A percentile compares a stretch with the other conserved stretches of the same genome.
These are phyloP conservation scores for Floccularia luteovirens DNA, from an alignment of 768 basidiomycete species.

Conservation along the genomic window DNA sequence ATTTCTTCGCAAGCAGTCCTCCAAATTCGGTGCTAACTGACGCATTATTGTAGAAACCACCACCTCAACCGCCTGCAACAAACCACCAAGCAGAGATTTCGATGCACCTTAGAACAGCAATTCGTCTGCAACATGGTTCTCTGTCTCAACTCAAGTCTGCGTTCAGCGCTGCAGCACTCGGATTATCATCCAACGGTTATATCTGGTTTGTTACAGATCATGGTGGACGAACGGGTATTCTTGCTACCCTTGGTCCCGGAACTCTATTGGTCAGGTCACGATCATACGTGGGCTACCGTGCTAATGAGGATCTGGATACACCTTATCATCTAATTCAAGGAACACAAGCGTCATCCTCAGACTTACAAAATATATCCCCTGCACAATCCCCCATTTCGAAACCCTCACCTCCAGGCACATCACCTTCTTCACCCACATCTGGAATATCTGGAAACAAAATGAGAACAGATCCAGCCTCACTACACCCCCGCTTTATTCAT, in stretches of 20 bases:
- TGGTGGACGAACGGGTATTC: conserved; percentile 51
- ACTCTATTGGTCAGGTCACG: conserved; percentile 76
- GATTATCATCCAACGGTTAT: conserved; percentile 75
- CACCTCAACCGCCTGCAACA: conserved; percentile 20
- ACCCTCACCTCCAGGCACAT: conserved; percentile 18
- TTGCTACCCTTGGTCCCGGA: conserved; percentile 85
- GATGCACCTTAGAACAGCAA: conserved; percentile 18
- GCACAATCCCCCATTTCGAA: conserved; percentile 13
- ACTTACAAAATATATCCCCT: conserved; percentile 4
- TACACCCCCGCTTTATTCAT: conserved; percentile 18
- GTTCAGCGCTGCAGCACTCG: conserved; percentile 68
- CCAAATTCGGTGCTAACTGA: not conserved
- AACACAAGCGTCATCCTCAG: not conserved
- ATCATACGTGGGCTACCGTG: conserved; percentile 12
- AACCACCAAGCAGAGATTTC: conserved; percentile 32
- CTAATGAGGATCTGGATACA: not conserved
- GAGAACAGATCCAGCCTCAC: conserved; percentile 18
- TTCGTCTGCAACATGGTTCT: conserved; percentile 50
- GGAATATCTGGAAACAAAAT: conserved; percentile 23
- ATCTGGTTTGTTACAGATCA: conserved; percentile 82
- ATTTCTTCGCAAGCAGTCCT: not conserved
- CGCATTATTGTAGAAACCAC: conserved; percentile 28
- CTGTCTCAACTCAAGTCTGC: conserved; percentile 64
- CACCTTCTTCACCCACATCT: conserved; percentile 34
- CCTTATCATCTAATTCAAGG: not conserved